Conservation (phyloP, 106 monocot genomes). For the Dendrobium huoshanense region DNA sequence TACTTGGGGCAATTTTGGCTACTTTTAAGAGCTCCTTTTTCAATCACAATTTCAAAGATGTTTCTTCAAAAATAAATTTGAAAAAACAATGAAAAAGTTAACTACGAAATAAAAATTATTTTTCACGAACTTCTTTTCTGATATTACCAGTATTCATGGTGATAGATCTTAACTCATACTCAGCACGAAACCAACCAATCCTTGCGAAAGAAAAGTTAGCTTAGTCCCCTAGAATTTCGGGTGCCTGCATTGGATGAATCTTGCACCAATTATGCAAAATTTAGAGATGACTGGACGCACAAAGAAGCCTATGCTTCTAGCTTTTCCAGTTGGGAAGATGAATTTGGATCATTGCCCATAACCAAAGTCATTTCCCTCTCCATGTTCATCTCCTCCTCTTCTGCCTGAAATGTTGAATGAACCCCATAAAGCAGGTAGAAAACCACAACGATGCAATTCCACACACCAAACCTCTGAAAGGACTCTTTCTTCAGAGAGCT, state of each 20-base stretch:
- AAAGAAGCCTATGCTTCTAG: slow-evolving; percentile 1
- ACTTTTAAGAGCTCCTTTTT: no score
- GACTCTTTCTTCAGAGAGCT: slow-evolving; percentile 30
- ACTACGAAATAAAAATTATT: no score
- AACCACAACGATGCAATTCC: slow-evolving; percentile 34
- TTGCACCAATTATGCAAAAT: neutral
- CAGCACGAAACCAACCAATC: neutral
- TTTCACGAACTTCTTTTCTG: no score
- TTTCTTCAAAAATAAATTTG: no score
- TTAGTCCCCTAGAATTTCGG: neutral
- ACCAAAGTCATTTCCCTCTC: slow-evolving; percentile 7
- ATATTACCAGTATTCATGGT: neutral
- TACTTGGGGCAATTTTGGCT: no score
- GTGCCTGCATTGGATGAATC: neutral
- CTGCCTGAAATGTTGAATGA: slow-evolving; percentile 62
- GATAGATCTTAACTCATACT: neutral
- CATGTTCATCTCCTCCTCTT: slow-evolving; percentile 21
- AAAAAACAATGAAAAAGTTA: no score
- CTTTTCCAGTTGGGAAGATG: neutral
- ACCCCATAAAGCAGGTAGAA: slow-evolving; percentile 66
- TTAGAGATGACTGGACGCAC: neutral
- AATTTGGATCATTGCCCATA: neutral
- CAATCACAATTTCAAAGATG: no score
- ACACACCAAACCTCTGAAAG: slow-evolving; percentile 52
- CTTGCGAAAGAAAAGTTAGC: neutral